These are phyloP conservation scores for Kingdonia uniflora DNA, from an alignment of 164 flowering plant genomes.

Conservation along the genomic window DNA sequence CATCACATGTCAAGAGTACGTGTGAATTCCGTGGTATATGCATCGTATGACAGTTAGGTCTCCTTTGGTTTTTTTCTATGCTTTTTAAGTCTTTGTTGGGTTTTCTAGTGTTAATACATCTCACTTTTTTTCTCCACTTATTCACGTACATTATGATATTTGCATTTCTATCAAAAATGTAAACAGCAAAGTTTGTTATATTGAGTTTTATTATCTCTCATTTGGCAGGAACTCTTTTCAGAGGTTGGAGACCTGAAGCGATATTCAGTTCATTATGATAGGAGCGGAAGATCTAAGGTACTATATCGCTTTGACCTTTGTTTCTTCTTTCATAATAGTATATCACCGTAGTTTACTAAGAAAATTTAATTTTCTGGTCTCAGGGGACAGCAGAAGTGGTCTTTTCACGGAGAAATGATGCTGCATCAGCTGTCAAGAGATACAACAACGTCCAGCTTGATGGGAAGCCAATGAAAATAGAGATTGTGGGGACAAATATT, in stretches of 20 bases:
- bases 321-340: constrained; percentile 12
- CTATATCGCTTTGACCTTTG: constrained; percentile 13
- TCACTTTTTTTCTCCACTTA: too few species aligned
- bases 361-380: constrained; percentile 12
- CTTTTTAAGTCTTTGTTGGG: too few species aligned
- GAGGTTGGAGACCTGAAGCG: constrained; percentile 94
- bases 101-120: too few species aligned
- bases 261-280: constrained; percentile 69
- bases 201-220: neutral
- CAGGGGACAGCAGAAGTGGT: constrained; percentile 93
- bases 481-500: constrained; percentile 84
- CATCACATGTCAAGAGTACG: too few species aligned
- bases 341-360: constrained; percentile 13
- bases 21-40: too few species aligned
- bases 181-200: too few species aligned
- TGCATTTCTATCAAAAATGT: too few species aligned
- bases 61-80: too few species aligned
- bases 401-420: constrained; percentile 63
- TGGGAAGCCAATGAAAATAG: constrained; percentile 99
- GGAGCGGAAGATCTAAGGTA: constrained; percentile 99
- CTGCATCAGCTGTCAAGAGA: constrained; percentile 72
- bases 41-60: too few species aligned
- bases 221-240: constrained; percentile 72
- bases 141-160: too few species aligned
- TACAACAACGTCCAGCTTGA: constrained; percentile 98